Evolutionary conservation across 768 basidiomycete species (phyloP), one percentile per base, ranked within the genome.

Genomic region (Boletus rufocinnamomeus): DNA sequence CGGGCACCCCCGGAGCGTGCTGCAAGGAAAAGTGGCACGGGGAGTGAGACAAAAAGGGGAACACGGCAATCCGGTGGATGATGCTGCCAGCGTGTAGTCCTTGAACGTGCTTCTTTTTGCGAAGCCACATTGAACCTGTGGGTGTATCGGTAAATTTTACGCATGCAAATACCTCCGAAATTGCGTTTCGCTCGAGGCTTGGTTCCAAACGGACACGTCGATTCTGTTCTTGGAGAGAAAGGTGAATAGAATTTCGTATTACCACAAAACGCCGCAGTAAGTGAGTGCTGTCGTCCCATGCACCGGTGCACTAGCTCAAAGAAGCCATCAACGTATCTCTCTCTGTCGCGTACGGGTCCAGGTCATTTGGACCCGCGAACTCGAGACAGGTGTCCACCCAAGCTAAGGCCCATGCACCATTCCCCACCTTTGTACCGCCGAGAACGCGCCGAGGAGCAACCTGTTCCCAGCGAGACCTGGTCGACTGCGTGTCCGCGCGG

Each of bases 361-460:
- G 50, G 48, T 64, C 66, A 5, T 63, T 63, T 19, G 66, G 57
- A 28, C 56, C 46, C 1, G 64, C 65, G 2, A 77, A 50, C 54
- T 80, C 78, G 64, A 81, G 75, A 37, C 74, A 72, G 0, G 79
- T 80, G 58, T 92, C 91, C 21, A 92, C 79, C 84, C 88, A 91
- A 5, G 89, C 88, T 50, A 93, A 70, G 0, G 82, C 89, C 93
- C 92, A 93, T 5, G 88, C 90, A 0, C 83, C 85, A 64, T 88
- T 85, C 8, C 93, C 91, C 2, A 82, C 83, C 70, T 89, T 90
- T 0, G 86, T 82, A 3, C 88, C 89, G 0, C 89, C 90, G 9
- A 90, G 74, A 23, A 89, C 73, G 2, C 65, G 72, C 35, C 75
- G 76, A 59, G 83, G 80, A 9, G 83, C 80, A 10, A 88, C 53